Conservation (phyloP, 768 basidiomycete genomes). For the Leccinum longicurvipes region DNA sequence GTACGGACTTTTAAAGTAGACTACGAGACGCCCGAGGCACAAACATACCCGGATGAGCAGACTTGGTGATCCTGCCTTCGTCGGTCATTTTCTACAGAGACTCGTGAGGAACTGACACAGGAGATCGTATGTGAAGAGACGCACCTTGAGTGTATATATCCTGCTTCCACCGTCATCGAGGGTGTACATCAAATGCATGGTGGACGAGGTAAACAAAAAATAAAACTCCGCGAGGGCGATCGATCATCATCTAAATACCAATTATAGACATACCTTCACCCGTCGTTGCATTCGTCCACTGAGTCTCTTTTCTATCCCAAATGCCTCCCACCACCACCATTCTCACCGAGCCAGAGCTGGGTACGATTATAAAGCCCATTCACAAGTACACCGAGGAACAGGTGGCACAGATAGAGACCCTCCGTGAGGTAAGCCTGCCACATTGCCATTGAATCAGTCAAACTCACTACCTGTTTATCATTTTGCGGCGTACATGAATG, state of each 20-base stretch:
- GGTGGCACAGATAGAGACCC: conserved; percentile 50
- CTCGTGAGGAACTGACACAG: conserved; percentile 3
- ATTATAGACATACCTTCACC: background rate
- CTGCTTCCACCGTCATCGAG: conserved; percentile 73
- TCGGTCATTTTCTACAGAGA: conserved; percentile 75
- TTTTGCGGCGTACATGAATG: too few relatives aligned
- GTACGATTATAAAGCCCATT: conserved; percentile 50
- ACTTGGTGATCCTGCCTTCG: conserved; percentile 82
- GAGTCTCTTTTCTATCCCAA: background rate
- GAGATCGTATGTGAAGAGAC: conserved; percentile 10
- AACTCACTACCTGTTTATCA: background rate
- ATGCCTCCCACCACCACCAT: conserved; percentile 47
- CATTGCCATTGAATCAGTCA: background rate
- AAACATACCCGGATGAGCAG: conserved; percentile 88
- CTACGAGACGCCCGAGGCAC: background rate
- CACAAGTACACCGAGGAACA: conserved; percentile 65
- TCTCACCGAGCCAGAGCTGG: conserved; percentile 53
- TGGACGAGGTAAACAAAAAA: conserved; percentile 10
- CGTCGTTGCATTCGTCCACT: too few relatives aligned
- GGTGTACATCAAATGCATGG: conserved; percentile 98
- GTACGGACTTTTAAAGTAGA: background rate
- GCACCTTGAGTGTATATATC: conserved; percentile 89
- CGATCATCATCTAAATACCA: background rate
- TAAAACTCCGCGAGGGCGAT: conserved; percentile 16
- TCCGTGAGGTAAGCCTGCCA: conserved; percentile 51